Conservation (phyloP, 805 yeast genomes). For the Ogataea allantospora region DNA sequence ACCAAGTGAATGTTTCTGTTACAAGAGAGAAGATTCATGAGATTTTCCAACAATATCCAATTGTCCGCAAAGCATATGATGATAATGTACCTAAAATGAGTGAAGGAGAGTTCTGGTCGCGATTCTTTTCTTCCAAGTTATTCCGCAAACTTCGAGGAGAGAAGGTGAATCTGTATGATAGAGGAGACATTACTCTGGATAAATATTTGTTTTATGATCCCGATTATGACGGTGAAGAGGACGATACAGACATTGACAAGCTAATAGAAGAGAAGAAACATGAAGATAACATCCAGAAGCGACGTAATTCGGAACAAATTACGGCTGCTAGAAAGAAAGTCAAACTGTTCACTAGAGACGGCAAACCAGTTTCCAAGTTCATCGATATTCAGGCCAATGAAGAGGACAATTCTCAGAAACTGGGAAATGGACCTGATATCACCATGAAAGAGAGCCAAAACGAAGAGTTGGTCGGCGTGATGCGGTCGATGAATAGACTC, state of each 20-base stretch:
- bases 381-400: slow-evolving; percentile 80
- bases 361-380: slow-evolving; percentile 58
- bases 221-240: slow-evolving; percentile 45
- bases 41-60: slow-evolving; percentile 89
- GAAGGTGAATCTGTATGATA: slow-evolving; percentile 65
- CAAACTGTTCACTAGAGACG: slow-evolving; percentile 35
- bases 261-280: slow-evolving; percentile 35
- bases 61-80: slow-evolving; percentile 81
- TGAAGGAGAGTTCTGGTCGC: slow-evolving; percentile 95
- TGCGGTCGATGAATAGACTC: slow-evolving; percentile 85
- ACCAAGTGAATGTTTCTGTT: slow-evolving; percentile 88
- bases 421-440: slow-evolving; percentile 82
- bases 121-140: slow-evolving; percentile 87
- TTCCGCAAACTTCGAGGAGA: slow-evolving; percentile 91
- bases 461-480: slow-evolving; percentile 68
- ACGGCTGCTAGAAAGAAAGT: slow-evolving; percentile 31
- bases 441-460: slow-evolving; percentile 74
- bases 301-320: slow-evolving; percentile 23
- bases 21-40: slow-evolving; percentile 88
- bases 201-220: slow-evolving; percentile 73
- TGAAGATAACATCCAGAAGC: slow-evolving; percentile 38
- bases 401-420: slow-evolving; percentile 71
- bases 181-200: slow-evolving; percentile 84
- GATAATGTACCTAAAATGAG: slow-evolving; percentile 87
- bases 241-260: slow-evolving; percentile 35